Evolutionary conservation across 2,329 filamentous ascomycete genomes (phyloP).

Genomic region (Verticillium klebahnii): DNA sequence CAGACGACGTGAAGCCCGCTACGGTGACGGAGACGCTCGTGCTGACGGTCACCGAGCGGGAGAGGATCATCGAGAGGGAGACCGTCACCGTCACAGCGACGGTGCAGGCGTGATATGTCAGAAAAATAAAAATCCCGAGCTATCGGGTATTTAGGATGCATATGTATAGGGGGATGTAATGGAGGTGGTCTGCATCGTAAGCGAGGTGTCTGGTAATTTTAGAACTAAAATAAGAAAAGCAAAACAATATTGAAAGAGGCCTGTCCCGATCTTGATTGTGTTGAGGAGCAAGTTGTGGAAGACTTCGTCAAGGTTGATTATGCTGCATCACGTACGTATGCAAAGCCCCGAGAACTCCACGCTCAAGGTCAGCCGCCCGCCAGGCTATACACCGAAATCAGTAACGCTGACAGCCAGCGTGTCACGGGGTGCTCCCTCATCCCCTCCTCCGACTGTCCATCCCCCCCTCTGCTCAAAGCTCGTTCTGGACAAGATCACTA

Average conservation of each 20-base stretch:
- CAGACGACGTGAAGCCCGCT: background rate
- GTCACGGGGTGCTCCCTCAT: no score
- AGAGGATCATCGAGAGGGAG: conserved; percentile 7
- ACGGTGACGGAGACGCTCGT: conserved; percentile 29
- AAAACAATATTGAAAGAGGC: background rate
- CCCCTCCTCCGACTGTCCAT: no score
- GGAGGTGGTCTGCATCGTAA: background rate
- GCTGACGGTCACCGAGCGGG: conserved; percentile 28
- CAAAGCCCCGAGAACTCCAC: no score
- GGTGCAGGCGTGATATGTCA: background rate
- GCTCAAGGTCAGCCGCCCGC: no score
- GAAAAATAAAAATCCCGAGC: background rate
- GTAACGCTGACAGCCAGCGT: no score
- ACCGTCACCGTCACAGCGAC: conserved; percentile 16
- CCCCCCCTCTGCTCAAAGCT: no score
- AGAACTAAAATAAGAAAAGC: background rate
- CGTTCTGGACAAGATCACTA: no score
- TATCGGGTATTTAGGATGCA: background rate
- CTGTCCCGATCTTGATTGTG: no score
- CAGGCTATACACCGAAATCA: no score
- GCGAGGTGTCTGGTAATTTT: background rate
- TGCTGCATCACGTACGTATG: no score
- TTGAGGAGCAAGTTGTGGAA: no score
- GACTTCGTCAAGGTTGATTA: no score
- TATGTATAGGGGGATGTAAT: conserved; percentile 11